Base-by-base conservation (phyloP, 2,329 filamentous ascomycete species). In the Diaporthe batatas region DNA sequence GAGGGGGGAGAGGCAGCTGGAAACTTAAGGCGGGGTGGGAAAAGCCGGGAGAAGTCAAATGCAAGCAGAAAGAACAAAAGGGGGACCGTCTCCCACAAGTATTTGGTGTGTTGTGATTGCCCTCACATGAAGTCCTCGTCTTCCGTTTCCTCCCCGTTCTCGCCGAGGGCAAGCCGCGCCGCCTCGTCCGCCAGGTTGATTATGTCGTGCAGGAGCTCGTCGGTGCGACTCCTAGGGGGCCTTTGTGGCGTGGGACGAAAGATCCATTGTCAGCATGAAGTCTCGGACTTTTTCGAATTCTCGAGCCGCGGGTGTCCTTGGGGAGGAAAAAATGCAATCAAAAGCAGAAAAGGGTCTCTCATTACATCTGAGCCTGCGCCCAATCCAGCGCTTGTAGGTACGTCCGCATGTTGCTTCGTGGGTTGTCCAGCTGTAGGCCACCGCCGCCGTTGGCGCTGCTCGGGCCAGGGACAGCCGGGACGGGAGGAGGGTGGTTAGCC, bases 81-180 rank as follows among this genome's bases (percentile, higher is more conserved):
- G 68, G 44, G 55, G 54, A 73, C 62, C 49, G 58, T 68, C 70
- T 73, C 73, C 71, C 73, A 72, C 73, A 68, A 58, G 64, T 70
- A 67, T 67, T 67, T 67, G 62, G 62, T 67, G 62, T 62, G 36
- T 70, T 70, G 68, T 70, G 65, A 68, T 62, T 72, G 54, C 57
- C 59, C 62, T 78, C 73, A 84, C 84, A 85, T 85, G 29, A 85
- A 85, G 71, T 85, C 83, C 74, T 85, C 84, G 18, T 84, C 77
- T 55, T 77, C 82, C 18, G 70, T 73, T 55, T 76, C 74, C 68
- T 72, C 73, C 72, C 73, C 73, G 34, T 72, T 75, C 54, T 77
- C 79, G 11, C 80, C 81, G 70, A 87, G 76, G 23, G 83, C 84
- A 75, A 87, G 79, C 71, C 81, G 79, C 2, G 83, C 82, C 47